Evolutionary conservation across 192 early-diverging fungal species (phyloP), one percentile per base, ranked within the genome.

Genomic region (Linnemannia schmuckeri): DNA sequence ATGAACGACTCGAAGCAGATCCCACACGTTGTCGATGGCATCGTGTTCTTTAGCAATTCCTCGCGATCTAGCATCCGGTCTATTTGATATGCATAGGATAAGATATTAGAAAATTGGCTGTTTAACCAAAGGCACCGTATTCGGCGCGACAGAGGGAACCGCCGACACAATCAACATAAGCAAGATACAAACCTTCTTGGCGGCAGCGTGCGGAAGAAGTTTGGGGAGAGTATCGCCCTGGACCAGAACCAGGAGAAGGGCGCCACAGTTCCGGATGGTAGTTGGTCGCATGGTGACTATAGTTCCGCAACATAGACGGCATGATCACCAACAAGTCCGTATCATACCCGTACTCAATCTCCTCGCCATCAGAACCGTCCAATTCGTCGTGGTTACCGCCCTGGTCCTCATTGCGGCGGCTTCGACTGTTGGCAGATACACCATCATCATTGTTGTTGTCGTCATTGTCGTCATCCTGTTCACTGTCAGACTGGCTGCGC

Each of bases 241-340:
- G 33, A 0, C 76, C 79, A 30, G 85, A 35, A 0, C 76, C 79
- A 22, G 85, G 85, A 40, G 78, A 75, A 15, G 79, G 79, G 13
- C 72, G 44, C 85, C 85, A 87, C 4, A 87, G 80, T 30, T 87
- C 85, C 0, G 85, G 85, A 37, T 87, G 85, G 20, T 87, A 87
- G 37, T 87, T 87, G 71, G 85, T 87, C 3, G 85, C 85, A 71
- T 87, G 85, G 33, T 87, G 85, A 52, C 79, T 81, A 40, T 87
- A 87, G 52, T 87, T 68, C 38, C 80, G 85, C 37, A 87, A 44
- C 85, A 87, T 87, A 0, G 85, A 75, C 0, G 85, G 85, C 85
- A 87, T 87, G 72, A 87, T 87, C 33, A 87, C 30, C 20, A 87
- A 54, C 3, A 76, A 63, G 22, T 87, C 85, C 38, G 69, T 87